Conservation (phyloP, 331 rosid species). For the Telfairia occidentalis region DNA sequence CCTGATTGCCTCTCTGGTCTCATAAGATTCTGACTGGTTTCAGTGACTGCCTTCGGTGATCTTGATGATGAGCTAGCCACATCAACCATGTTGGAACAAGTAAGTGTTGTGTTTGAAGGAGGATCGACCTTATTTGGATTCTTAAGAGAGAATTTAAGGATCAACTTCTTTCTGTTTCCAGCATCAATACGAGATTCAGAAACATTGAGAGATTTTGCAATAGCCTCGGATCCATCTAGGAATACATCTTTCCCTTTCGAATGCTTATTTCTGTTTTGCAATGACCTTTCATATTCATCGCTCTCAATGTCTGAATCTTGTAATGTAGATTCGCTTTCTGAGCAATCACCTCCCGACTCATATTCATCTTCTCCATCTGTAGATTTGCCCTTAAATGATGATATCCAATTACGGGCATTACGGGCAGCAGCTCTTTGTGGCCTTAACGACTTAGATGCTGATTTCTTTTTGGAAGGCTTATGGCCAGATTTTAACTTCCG, state of each 20-base stretch:
- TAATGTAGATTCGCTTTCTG: constrained; percentile 69
- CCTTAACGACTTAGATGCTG: constrained; percentile 66
- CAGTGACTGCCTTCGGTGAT: constrained; percentile 31
- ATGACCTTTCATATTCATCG: constrained; percentile 57
- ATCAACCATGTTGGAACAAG: constrained; percentile 30
- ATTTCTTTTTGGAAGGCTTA: constrained; percentile 47
- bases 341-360: constrained; percentile 46
- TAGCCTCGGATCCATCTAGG: constrained; percentile 37
- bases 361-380: constrained; percentile 77
- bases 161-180: constrained; percentile 50
- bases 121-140: constrained; percentile 33
- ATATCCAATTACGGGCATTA: constrained; percentile 72
- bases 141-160: constrained; percentile 59
- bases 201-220: constrained; percentile 24
- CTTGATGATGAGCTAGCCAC: constrained; percentile 56
- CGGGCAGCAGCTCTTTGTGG: constrained; percentile 97
- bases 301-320: constrained; percentile 61
- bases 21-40: constrained; percentile 21
- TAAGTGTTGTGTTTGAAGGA: constrained; percentile 15
- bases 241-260: constrained; percentile 65
- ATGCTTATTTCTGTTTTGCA: constrained; percentile 33
- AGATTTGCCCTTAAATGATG: constrained; percentile 68
- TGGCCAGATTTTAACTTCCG: constrained; percentile 53
- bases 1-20: constrained; percentile 24
- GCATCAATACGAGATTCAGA: constrained; percentile 33